Base-by-base conservation (phyloP, 1,284 basidiomycete species). In the Trametes versicolor region DNA sequence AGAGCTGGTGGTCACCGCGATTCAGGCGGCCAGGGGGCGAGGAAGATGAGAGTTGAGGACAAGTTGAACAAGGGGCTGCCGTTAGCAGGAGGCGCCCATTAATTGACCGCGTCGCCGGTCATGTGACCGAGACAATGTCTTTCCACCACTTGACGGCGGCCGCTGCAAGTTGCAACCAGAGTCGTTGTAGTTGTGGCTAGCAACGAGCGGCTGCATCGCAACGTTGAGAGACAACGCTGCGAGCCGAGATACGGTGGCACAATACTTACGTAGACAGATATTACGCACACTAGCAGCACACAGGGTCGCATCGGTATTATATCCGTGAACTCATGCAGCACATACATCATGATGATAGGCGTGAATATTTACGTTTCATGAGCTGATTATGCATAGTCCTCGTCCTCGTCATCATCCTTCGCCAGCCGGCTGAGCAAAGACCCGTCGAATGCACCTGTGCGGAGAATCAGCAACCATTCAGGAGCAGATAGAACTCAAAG, bases 341-440 rank as follows among this genome's bases (percentile, higher is more conserved):
- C 34, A 10, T 48, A 48, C 29, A 51, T 2, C 29, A n/a, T 51
- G 48, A 39, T 29, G 27, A 52, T 21, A 53, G 27, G 25, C 53
- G 34, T 19, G 36, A 25, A 21, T 13, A 27, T 41, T 17, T 34
- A n/a, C 17, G 6, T 21, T 13, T 4, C 34, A 39, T 23, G 51
- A n/a, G 17, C 21, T 9, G 12, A 23, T 62, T 51, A 69, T 43
- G 51, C 32, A 21, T 70, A 68, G 6, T 73, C 73, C n/a, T 71
- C 71, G 15, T 71, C 71, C 3, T 70, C 70, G 21, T 71, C 71
- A 1, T 64, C 69, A 1, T 64, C 69, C 19, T 57, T 70, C 4
- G 72, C 67, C 19, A 73, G 54, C n/a, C 68, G 63, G 53, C 66
- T 70, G 2, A 73, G 65, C 29, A 72, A 51, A n/a, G 70, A 69